phyloP scores from a whole-genome alignment of 129 eudicot genomes.

The Artemisia tridentata region DNA sequence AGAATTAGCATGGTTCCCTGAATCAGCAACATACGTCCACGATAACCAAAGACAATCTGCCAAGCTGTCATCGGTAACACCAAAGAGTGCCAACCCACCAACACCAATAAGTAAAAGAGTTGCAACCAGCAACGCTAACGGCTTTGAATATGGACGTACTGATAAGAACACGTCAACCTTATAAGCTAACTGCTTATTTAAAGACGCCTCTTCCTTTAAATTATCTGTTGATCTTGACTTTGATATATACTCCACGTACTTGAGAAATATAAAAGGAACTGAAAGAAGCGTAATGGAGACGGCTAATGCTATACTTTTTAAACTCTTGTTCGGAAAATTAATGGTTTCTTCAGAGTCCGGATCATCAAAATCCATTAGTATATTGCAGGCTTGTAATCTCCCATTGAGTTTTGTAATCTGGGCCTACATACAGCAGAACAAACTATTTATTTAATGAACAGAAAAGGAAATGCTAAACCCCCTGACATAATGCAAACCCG shows the following conservation, averaged over 20 bases:
- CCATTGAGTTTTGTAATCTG: slow-evolving; percentile 54
- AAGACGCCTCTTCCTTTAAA: slow-evolving; percentile 58
- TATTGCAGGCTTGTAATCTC: slow-evolving; percentile 49
- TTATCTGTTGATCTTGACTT: slow-evolving; percentile 49
- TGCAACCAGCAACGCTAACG: slow-evolving; percentile 74
- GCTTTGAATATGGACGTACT: slow-evolving; percentile 75
- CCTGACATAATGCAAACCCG: too few relatives aligned
- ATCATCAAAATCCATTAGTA: slow-evolving; percentile 30
- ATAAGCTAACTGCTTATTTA: slow-evolving; percentile 77
- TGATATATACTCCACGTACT: slow-evolving; percentile 65
- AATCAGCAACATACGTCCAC: slow-evolving; percentile 77
- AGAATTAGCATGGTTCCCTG: slow-evolving; percentile 78
- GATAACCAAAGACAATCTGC: slow-evolving; percentile 87
- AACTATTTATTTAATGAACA: background rate
- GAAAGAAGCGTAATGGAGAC: slow-evolving; percentile 58
- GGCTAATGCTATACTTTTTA: slow-evolving; percentile 55
- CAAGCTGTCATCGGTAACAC: slow-evolving; percentile 74
- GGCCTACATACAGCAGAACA: slow-evolving; percentile 32
- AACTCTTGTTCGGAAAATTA: slow-evolving; percentile 37
- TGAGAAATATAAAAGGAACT: slow-evolving; percentile 61
- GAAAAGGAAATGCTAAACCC: too few relatives aligned
- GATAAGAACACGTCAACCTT: slow-evolving; percentile 72
- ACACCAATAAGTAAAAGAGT: slow-evolving; percentile 67
- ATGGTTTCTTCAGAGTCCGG: slow-evolving; percentile 25
- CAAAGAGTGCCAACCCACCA: slow-evolving; percentile 84